phyloP scores from a whole-genome alignment of 176 grass and related monocot genomes.

The Miscanthus lutarioriparius region DNA sequence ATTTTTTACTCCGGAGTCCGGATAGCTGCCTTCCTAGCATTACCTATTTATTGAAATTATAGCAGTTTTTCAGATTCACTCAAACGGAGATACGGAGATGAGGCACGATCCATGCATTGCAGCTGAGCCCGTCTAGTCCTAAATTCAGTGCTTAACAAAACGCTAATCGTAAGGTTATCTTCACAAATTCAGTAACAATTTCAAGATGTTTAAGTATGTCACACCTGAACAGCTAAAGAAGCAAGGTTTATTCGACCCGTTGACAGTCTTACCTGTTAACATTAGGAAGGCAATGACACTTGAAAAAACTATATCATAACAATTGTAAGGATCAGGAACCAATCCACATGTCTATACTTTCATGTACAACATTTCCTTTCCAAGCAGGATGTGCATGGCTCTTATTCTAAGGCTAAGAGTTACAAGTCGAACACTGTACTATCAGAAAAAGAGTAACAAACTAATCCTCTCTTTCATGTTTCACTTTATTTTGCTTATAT shows the following conservation, averaged over 20 bases:
- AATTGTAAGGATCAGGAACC: not conserved
- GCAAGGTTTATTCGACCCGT: not conserved
- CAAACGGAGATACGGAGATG: not conserved
- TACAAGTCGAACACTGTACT: not conserved
- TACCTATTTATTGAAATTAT: not conserved
- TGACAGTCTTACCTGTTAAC: not conserved
- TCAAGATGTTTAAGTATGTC: not conserved
- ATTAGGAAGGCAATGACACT: not conserved
- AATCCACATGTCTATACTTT: not conserved
- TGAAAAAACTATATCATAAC: not conserved
- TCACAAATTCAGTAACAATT: not conserved
- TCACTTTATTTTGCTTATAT: constrained; percentile 32
- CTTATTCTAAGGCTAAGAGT: constrained; percentile 23
- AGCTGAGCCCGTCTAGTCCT: not conserved
- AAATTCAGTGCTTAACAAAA: not conserved
- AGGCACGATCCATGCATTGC: not conserved
- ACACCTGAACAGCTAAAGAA: not conserved
- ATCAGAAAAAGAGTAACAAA: not conserved
- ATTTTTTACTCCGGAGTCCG: not conserved
- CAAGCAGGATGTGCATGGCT: not conserved
- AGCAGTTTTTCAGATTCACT: not conserved
- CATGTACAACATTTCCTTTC: constrained; percentile 23
- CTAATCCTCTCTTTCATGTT: not conserved
- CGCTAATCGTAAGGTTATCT: not conserved
- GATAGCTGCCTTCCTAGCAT: not conserved